A percentile compares a stretch with the other conserved stretches of the same genome.
Evolutionary conservation across 2,329 filamentous ascomycete species (phyloP).

Genomic region (Cercospora citrullina): DNA sequence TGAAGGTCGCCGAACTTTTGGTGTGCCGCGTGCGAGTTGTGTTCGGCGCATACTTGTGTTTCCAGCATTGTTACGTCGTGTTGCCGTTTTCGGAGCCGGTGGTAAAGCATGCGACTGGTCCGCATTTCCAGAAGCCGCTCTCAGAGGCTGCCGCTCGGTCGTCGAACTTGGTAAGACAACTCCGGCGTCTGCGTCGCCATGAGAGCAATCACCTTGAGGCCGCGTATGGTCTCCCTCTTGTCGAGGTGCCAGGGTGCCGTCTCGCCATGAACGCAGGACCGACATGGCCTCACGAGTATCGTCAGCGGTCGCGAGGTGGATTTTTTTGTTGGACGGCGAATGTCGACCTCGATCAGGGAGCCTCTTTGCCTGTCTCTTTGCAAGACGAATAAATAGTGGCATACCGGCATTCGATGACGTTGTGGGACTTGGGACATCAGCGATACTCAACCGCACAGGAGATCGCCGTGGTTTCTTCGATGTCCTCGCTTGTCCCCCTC

Average conservation of each 20-base stretch:
- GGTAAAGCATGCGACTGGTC: background rate
- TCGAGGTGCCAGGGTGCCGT: constrained; percentile 39
- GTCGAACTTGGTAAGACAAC: background rate
- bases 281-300: constrained; percentile 58
- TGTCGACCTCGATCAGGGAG: constrained; percentile 52
- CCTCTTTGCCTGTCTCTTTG: constrained; percentile 53
- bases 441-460: constrained; percentile 46
- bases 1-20: background rate
- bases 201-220: background rate
- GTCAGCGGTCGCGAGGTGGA: constrained; percentile 52
- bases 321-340: constrained; percentile 53
- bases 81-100: background rate
- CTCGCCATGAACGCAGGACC: constrained; percentile 54
- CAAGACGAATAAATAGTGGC: constrained; percentile 58
- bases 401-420: constrained; percentile 35
- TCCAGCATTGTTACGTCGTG: background rate
- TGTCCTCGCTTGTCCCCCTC: background rate
- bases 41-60: background rate
- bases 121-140: background rate
- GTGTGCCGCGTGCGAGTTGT: background rate
- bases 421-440: constrained; percentile 47
- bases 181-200: background rate
- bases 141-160: background rate
- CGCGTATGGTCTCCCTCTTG: background rate
- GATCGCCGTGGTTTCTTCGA: background rate